These are phyloP conservation scores for Vitis labrusca DNA, from an alignment of 164 flowering plant genomes.

Conservation along the genomic window DNA sequence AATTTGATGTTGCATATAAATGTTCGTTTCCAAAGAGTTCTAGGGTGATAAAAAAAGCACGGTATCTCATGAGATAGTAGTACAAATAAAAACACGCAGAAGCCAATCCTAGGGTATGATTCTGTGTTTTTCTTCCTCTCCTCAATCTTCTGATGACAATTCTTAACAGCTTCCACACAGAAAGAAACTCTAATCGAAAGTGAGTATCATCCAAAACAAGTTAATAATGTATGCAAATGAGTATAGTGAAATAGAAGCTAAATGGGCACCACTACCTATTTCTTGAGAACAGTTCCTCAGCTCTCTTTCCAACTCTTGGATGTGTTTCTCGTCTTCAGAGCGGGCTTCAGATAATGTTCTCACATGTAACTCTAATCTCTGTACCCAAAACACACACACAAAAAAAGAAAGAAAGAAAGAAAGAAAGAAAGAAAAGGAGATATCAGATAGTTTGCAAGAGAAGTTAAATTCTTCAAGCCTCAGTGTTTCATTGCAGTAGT, in stretches of 20 bases:
- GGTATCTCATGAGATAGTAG: too few species aligned
- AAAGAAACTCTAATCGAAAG: not conserved
- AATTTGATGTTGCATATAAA: too few species aligned
- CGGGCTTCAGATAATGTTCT: constrained; percentile 57
- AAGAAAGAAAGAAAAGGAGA: too few species aligned
- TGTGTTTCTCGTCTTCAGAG: constrained; percentile 52
- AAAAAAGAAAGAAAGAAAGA: too few species aligned
- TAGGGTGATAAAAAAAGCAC: too few species aligned
- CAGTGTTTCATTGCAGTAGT: not conserved
- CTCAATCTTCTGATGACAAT: too few species aligned
- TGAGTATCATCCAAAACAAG: not conserved
- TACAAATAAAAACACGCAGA: too few species aligned
- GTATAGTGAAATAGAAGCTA: not conserved
- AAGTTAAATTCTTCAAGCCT: not conserved
- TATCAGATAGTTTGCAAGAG: not conserved
- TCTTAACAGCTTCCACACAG: not conserved
- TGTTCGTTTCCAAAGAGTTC: too few species aligned
- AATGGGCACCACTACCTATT: constrained; percentile 49
- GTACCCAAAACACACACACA: constrained; percentile 13
- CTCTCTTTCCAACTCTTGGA: constrained; percentile 66
- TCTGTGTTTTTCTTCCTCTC: too few species aligned
- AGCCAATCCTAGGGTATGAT: too few species aligned
- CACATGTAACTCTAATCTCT: constrained; percentile 67
- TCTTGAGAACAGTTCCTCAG: constrained; percentile 66
- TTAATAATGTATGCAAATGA: not conserved